A percentile compares a stretch with the other conserved stretches of the same genome.
These are phyloP conservation scores for Coemansia sp. DNA, from an alignment of 192 early-diverging fungal species.

Conservation along the genomic window DNA sequence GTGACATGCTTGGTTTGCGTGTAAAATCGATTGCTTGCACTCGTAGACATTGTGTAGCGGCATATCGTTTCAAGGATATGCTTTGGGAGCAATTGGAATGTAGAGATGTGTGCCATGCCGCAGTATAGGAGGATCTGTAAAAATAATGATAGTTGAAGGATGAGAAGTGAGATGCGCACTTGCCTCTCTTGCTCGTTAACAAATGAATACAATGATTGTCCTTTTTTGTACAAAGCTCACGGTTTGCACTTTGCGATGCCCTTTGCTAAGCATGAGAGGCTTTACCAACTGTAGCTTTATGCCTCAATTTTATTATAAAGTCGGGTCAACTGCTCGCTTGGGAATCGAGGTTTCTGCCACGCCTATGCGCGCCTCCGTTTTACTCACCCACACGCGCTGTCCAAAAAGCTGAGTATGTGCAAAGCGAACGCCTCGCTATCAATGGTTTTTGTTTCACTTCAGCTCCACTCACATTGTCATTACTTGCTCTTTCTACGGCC, in stretches of 20 bases:
- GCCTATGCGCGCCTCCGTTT: slow-evolving; percentile 25
- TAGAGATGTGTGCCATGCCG: neutral
- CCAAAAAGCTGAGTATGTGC: neutral
- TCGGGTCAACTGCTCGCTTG: neutral
- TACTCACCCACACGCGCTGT: neutral
- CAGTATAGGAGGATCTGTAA: neutral
- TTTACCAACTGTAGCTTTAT: no score
- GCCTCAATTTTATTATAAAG: slow-evolving; percentile 11
- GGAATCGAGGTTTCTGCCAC: no score
- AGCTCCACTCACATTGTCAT: neutral
- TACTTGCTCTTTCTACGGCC: neutral
- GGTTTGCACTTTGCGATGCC: no score
- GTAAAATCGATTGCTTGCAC: neutral
- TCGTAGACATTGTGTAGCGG: neutral
- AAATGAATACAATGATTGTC: no score
- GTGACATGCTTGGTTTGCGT: neutral
- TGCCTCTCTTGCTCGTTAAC: no score
- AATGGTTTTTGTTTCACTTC: neutral
- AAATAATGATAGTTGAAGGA: neutral
- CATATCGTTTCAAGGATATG: neutral
- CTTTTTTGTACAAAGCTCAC: no score
- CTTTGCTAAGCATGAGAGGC: no score
- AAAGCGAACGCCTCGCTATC: neutral
- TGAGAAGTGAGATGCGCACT: neutral
- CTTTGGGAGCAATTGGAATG: neutral